Conservation (phyloP, 495 filamentous ascomycete species). For the Neurospora hispaniola region DNA sequence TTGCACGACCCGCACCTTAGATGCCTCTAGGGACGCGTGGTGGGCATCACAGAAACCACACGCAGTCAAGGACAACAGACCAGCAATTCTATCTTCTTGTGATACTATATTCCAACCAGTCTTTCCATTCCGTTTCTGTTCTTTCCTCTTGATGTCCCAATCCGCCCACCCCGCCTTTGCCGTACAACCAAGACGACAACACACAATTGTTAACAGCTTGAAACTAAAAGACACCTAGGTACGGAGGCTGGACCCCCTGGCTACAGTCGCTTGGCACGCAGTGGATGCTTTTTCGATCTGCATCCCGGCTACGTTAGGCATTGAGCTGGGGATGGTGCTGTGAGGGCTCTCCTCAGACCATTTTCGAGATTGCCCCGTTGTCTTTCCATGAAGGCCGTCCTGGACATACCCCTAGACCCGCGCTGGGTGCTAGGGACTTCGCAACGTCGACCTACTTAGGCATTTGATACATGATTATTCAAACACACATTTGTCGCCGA, state of each 20-base stretch:
- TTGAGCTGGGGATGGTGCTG: neutral
- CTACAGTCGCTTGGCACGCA: neutral
- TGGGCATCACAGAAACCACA: neutral
- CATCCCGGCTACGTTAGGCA: neutral
- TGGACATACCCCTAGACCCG: conserved; percentile 14
- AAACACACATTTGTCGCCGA: conserved; percentile 8
- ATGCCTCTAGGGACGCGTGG: neutral
- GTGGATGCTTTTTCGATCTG: neutral
- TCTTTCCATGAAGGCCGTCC: conserved; percentile 15
- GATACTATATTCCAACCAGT: neutral
- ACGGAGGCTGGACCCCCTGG: neutral
- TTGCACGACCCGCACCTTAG: neutral
- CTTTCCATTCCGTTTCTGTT: neutral
- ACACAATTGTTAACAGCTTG: neutral
- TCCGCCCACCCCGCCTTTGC: neutral
- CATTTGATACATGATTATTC: conserved; percentile 15
- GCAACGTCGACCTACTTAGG: neutral
- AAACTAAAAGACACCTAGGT: neutral
- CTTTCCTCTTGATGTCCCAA: neutral
- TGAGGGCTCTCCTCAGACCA: neutral
- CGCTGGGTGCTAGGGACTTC: conserved; percentile 18
- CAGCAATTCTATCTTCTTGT: neutral
- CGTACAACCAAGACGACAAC: neutral
- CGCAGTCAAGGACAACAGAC: neutral
- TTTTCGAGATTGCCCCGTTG: neutral